Base-by-base conservation (phyloP, 202 grass and related monocot species). In the Saccharum hybrid region DNA sequence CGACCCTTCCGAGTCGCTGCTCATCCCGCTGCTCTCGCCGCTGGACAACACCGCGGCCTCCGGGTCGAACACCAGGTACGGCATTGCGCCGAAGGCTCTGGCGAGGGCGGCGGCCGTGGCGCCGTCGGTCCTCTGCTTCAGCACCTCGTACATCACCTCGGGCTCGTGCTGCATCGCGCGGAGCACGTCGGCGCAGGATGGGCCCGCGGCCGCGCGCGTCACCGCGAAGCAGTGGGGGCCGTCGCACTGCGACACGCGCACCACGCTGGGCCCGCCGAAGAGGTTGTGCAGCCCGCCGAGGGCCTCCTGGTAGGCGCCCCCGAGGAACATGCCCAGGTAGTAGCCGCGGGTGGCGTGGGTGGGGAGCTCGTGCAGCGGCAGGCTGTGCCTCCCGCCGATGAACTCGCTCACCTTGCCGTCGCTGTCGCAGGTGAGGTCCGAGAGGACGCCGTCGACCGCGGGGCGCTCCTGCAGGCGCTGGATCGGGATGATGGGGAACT, bases 301-400 rank as follows among this genome's bases (percentile, higher is more conserved):
- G 6, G 94, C 94, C 90, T 94, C 94, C 90, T 94, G 94, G 84
- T 94, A 97, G 63, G 94, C 92, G 75, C 94, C 94, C 4, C 94
- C 94, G 67, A 97, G 84, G 79, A 97, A 97, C 94, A 97, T 97
- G 70, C 94, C 94, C 5, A 97, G 85, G 86, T 94, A 94, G 86
- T 97, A 97, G 7, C 92, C 88, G 6, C 85, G 19, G 37, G 77
- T 78, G 52, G 84, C 76, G 65, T 74, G 75, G 67, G 46, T 37
- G 8, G 86, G 63, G 18, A 97, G 82, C 51, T 94, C 90, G 72
- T 97, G 94, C 81, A 97, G 81, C 1, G 92, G 92, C 10, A 97
- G 81, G 84, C 92, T 97, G 61, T 79, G 81, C 78, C 84, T 74
- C 28, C 92, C 94, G 26, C 90, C 90, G 57, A 97, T 94, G 74